These are phyloP conservation scores for Fusarium sublunatum DNA, from an alignment of 2,329 filamentous ascomycete species.

Conservation along the genomic window DNA sequence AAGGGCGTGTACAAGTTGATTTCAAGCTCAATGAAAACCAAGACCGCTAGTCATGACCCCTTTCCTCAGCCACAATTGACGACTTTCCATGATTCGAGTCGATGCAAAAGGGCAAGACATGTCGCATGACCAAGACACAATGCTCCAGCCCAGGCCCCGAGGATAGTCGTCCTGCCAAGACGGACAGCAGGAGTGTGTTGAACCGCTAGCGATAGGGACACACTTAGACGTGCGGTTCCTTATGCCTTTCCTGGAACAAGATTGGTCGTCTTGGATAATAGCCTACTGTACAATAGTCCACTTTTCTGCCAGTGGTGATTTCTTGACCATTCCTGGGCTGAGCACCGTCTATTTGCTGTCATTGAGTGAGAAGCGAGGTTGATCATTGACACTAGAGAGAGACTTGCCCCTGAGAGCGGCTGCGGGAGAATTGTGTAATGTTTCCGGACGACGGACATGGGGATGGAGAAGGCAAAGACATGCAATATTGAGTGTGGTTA, in stretches of 20 bases:
- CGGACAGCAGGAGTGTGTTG: constrained; percentile 19
- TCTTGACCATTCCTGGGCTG: constrained; percentile 17
- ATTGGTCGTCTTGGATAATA: constrained; percentile 19
- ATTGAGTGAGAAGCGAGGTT: constrained; percentile 5
- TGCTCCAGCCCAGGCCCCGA: constrained; percentile 4
- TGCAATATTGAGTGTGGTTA: constrained; percentile 6
- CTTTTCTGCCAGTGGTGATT: constrained; percentile 20
- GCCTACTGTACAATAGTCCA: constrained; percentile 4
- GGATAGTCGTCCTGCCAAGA: constrained; percentile 1
- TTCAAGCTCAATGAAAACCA: neutral
- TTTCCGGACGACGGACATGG: constrained; percentile 21
- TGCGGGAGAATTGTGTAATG: constrained; percentile 35
- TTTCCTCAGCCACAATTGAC: constrained; percentile 16
- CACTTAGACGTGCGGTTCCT: constrained; percentile 31
- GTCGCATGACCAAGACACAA: constrained; percentile 22
- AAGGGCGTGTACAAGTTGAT: constrained; percentile 2
- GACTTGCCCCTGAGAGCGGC: constrained; percentile 19
- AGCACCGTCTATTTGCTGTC: neutral
- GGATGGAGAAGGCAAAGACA: constrained; percentile 6
- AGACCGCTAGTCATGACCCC: constrained; percentile 2
- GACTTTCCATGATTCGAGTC: constrained; percentile 1
- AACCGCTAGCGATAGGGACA: constrained; percentile 5
- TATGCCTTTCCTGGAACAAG: constrained; percentile 1
- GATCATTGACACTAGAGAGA: constrained; percentile 16
- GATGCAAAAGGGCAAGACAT: neutral